Evolutionary conservation across 2,329 filamentous ascomycete species (phyloP), one percentile per base, ranked within the genome.

Genomic region (Monilinia polystroma): DNA sequence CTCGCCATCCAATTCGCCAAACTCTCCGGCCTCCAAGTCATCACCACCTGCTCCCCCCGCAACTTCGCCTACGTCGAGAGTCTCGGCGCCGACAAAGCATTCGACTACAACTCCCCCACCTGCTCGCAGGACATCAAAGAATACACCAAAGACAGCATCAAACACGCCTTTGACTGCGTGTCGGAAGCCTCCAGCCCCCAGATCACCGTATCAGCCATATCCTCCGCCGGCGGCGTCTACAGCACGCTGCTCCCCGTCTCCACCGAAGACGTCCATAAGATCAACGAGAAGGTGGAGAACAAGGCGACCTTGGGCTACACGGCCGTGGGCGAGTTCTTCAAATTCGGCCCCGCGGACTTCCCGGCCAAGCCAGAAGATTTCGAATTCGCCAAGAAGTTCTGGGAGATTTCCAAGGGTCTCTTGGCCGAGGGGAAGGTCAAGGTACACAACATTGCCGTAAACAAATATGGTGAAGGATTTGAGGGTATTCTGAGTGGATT

Each of bases 1-100:
- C 75, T 83, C 4, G 82, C 81, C 8, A 78, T 84, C 38, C 82
- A 84, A 70, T 83, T 76, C 67, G 82, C 80, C 10, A 80, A 81
- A 67, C 75, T 82, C 68, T 75, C 74, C 12, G 75, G 75, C 26
- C 56, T 71, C 5, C 66, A 66, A 51, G 81, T 84, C 53, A 74
- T 82, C 57, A 77, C 80, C 8, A 83, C 81, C 20, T 79, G 79
- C 66, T 83, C 81, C 1, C 77, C 80, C 1, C 77, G 76, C 63
- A 84, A 84, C 73, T 82, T 81, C 73, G 77, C 79, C 4, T 79
- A 84, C 14, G 76, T 82, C 3, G 79, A 79, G 67, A 74, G 72
- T 4, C 76, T 82, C 14, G 84, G 84, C 26, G 83, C 82, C 1
- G 55, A 70, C 47, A 69, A 66, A 55, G 78, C 78, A 14, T 84